Base-by-base conservation (phyloP, 805 yeast species). In the Candida silvicultrix region DNA sequence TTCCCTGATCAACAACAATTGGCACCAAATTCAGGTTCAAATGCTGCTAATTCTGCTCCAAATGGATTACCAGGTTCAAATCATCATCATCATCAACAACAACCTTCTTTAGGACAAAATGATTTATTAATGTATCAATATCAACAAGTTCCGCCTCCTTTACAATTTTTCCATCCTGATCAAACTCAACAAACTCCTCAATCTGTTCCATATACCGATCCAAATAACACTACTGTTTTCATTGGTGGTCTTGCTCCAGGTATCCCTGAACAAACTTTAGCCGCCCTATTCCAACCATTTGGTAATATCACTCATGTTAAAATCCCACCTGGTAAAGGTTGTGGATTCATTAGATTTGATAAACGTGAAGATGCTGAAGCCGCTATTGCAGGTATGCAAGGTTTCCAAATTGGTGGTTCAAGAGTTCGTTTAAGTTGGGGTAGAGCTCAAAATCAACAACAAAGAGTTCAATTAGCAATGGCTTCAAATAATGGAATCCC, bases 351-450 rank as follows among this genome's bases (percentile, higher is more conserved):
- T 46, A 81, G 79, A 57, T 85, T 79, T 60, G 67, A 76, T n/a
- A 69, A 70, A 32, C 68, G 86, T 50, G 82, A 78, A 54, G 86
- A 83, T 54, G 94, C 94, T 1, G 88, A 84, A 62, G 81, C 78
- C 37, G 89, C 95, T 7, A 83, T 85, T 45, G 75, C 79, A 37
- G 82, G 83, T 4, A 80, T 85, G 85, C 89, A 85, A 63, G 95
- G 95, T 2, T 85, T 79, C 58, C 70, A 80, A 21, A 78, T 85
- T 49, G 84, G 83, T n/a, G 90, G 89, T 3, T 76, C 81, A 44
- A 72, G 90, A 49, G 80, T 85, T 21, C 67, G 90, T 51, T 66
- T 85, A 43, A 78, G 87, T 43, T 85, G 94, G 94, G 92, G 92
- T 41, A 71, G 85, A 56, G 65, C 60, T 43, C 63, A 57, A 41